phyloP scores from a whole-genome alignment of 1,284 basidiomycete genomes.

The Trametes pubescens region DNA sequence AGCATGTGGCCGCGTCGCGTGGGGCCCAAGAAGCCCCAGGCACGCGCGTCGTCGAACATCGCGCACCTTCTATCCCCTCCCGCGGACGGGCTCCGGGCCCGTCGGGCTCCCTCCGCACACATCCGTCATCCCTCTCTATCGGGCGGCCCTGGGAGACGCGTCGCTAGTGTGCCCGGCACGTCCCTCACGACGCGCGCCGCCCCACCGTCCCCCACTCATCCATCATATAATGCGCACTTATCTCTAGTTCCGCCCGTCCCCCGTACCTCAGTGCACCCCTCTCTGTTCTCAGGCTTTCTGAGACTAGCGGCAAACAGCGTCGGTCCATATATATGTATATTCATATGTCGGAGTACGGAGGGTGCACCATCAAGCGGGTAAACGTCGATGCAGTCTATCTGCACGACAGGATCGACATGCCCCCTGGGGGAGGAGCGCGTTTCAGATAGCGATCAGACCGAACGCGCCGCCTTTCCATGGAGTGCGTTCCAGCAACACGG shows the following conservation, averaged over 20 bases:
- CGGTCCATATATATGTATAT: too few species aligned
- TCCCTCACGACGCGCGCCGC: not conserved
- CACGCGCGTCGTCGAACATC: not conserved
- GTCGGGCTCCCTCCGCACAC: not conserved
- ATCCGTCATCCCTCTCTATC: not conserved
- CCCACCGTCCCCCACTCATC: not conserved
- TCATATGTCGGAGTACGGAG: not conserved
- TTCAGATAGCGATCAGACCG: not conserved
- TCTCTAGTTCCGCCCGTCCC: not conserved
- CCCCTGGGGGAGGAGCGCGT: not conserved
- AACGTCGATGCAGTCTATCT: not conserved
- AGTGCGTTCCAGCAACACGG: not conserved
- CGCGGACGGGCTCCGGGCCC: not conserved
- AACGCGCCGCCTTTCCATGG: not conserved
- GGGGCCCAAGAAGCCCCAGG: not conserved
- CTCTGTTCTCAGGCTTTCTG: too few species aligned
- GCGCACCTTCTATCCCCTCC: not conserved
- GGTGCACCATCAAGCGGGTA: too few species aligned
- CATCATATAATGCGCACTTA: too few species aligned
- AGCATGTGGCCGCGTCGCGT: slow-evolving; percentile 2
- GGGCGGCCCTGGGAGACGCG: not conserved
- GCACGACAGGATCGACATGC: not conserved
- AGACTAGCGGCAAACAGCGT: too few species aligned
- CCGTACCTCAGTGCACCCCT: not conserved
- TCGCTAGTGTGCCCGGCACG: not conserved